Evolutionary conservation across 441 rosid species (phyloP).

Genomic region (Populus hybrid): DNA sequence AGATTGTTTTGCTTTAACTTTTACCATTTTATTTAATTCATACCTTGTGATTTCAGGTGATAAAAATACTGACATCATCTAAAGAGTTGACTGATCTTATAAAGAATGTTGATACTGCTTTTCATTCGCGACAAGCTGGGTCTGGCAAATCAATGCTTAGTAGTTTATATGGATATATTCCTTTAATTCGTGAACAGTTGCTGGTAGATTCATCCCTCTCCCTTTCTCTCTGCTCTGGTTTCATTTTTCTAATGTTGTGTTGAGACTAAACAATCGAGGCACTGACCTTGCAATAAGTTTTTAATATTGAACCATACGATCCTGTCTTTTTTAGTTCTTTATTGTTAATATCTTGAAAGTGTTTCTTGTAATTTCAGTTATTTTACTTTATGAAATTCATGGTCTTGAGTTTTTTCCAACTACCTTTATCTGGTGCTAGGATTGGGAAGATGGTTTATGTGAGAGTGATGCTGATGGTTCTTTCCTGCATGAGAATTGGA

Average conservation of each 20-base stretch:
- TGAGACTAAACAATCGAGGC: not conserved
- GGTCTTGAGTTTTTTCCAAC: not conserved
- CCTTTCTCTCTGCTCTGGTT: not conserved
- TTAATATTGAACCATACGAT: not conserved
- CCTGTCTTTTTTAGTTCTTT: not conserved
- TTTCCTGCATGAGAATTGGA: slow-evolving; percentile 87
- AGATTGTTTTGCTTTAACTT: not conserved
- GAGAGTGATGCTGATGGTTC: slow-evolving; percentile 92
- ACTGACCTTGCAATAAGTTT: not conserved
- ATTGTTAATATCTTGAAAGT: not conserved
- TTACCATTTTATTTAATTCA: slow-evolving; percentile 1
- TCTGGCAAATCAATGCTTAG: slow-evolving; percentile 47
- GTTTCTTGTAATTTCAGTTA: not conserved
- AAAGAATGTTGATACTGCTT: slow-evolving; percentile 59
- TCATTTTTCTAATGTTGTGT: not conserved
- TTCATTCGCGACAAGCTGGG: slow-evolving; percentile 59
- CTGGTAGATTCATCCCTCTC: slow-evolving; percentile 42
- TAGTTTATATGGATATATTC: slow-evolving; percentile 50
- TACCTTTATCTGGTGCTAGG: slow-evolving; percentile 40
- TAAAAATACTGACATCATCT: slow-evolving; percentile 64
- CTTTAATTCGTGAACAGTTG: slow-evolving; percentile 70
- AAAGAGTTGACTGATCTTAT: slow-evolving; percentile 61
- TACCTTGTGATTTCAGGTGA: slow-evolving; percentile 42
- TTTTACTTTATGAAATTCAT: not conserved
- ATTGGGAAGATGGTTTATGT: slow-evolving; percentile 90